Percentiles rank a stretch among this genome's conserved stretches.
These are phyloP conservation scores for Fusarium coffeatum DNA, from an alignment of 2,329 filamentous ascomycete species.

Conservation along the genomic window DNA sequence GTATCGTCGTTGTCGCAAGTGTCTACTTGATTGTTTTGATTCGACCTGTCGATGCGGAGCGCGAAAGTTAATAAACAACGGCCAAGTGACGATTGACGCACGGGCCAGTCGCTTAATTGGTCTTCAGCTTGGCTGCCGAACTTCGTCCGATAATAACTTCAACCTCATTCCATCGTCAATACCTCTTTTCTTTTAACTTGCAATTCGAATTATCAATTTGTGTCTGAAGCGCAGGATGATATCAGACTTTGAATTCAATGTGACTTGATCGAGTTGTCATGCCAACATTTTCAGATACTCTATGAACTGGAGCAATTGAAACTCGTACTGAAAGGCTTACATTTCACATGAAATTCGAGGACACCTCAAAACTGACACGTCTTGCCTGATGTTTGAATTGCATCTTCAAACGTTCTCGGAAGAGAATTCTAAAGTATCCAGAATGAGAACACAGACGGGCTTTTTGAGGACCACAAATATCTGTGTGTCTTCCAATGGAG, in stretches of 20 bases:
- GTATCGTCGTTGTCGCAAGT: neutral
- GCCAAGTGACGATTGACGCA: slow-evolving; percentile 13
- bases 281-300: neutral
- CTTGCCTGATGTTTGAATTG: too few relatives aligned
- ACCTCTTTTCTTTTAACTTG: neutral
- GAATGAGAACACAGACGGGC: too few relatives aligned
- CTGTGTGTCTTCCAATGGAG: too few relatives aligned
- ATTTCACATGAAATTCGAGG: too few relatives aligned
- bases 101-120: slow-evolving; percentile 17
- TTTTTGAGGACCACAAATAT: too few relatives aligned
- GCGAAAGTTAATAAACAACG: slow-evolving; percentile 21
- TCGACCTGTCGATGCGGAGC: slow-evolving; percentile 3
- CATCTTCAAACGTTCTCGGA: too few relatives aligned
- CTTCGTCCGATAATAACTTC: slow-evolving; percentile 8
- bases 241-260: neutral
- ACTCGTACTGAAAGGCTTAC: neutral
- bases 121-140: slow-evolving; percentile 2
- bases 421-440: too few relatives aligned
- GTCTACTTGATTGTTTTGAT: slow-evolving; percentile 12
- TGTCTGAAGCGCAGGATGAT: neutral
- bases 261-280: neutral
- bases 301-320: neutral
- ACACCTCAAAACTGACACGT: too few relatives aligned
- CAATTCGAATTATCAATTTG: neutral
- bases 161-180: neutral